Evolutionary conservation across 768 basidiomycete genomes (phyloP), one percentile per base, ranked within the genome.

Genomic region (Lactifluus rugatus): DNA sequence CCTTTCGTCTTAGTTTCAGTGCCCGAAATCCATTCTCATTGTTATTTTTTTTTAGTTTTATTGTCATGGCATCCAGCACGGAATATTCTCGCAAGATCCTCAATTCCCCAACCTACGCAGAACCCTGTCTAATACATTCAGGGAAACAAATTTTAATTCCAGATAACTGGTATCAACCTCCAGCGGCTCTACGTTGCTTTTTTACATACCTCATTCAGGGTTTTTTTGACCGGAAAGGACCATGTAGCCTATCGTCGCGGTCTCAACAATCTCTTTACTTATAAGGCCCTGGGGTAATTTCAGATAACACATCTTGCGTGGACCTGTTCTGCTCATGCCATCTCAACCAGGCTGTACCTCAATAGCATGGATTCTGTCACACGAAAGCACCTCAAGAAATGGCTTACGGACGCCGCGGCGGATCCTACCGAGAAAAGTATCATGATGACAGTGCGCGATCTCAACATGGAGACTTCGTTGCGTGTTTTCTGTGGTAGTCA

Each of bases 401-500:
- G 95, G 95, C 79, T 92, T 54, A 72, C 71, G 16, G 75, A 77
- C 31, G 75, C 80, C 23, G 74, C 76, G 26, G 71, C 75, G 56
- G 76, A 80, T 51, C 63, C 79, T 14, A 69, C 74, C 39, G 72
- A 78, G 13, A 73, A 79, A 63, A 73, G 83, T 5, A 84, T 88
- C 71, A 95, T 96, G 93, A 84, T 86, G 84, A 80, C 78, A n/a
- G 85, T 92, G 66, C 89, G 96, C 60, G 82, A 87, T 67, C 76
- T 96, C 62, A 98, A 98, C 75, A 98, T 99, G 94, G 88, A 93
- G 62, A 93, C 93, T 5, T 97, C 94, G 2, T 84, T 99, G 37
- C 83, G 85, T 53, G 95, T 98, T 55, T 99, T 99, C 75, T 93
- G 94, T 67, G 96, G 96, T 17, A 73, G 77, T 61, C 90, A 98